Percentiles rank a stretch among this genome's conserved stretches.
phyloP scores from a whole-genome alignment of 768 basidiomycete genomes.

The Lentinula sp. region DNA sequence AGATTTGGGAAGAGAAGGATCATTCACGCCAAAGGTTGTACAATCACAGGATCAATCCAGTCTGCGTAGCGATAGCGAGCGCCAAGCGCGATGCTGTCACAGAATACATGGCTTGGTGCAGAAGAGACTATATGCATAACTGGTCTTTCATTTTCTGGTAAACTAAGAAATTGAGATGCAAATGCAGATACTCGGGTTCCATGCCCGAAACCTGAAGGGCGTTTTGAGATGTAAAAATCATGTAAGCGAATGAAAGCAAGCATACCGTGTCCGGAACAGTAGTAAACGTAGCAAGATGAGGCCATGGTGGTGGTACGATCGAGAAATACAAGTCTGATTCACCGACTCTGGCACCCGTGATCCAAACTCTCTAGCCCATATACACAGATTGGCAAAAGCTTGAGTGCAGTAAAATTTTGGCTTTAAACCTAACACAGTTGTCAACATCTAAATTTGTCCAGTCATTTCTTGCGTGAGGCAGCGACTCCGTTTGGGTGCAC shows the following conservation, averaged over 20 bases:
- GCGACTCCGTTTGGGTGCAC: no score
- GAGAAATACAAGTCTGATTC: neutral
- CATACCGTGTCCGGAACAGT: constrained; percentile 73
- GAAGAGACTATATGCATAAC: constrained; percentile 65
- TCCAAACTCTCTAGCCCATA: neutral
- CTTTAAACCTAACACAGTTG: neutral
- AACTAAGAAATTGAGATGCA: constrained; percentile 48
- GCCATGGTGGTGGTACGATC: neutral
- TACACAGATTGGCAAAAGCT: neutral
- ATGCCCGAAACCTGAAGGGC: constrained; percentile 66
- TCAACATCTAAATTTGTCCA: no score
- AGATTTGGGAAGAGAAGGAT: neutral
- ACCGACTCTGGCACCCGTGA: neutral
- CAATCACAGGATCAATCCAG: constrained; percentile 69
- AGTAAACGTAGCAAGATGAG: constrained; percentile 45
- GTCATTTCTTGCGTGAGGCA: no score
- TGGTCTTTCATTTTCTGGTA: constrained; percentile 32
- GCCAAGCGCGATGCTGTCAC: constrained; percentile 55
- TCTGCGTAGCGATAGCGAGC: constrained; percentile 65
- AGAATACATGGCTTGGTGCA: constrained; percentile 67
- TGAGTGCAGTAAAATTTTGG: no score
- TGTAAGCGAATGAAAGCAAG: neutral
- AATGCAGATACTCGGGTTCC: constrained; percentile 80
- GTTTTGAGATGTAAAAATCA: neutral
- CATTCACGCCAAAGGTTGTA: constrained; percentile 72